Percentiles rank a stretch among this genome's conserved stretches.
phyloP scores from a whole-genome alignment of 1,139 yeast species.

The Hanseniaspora gamundiae region DNA sequence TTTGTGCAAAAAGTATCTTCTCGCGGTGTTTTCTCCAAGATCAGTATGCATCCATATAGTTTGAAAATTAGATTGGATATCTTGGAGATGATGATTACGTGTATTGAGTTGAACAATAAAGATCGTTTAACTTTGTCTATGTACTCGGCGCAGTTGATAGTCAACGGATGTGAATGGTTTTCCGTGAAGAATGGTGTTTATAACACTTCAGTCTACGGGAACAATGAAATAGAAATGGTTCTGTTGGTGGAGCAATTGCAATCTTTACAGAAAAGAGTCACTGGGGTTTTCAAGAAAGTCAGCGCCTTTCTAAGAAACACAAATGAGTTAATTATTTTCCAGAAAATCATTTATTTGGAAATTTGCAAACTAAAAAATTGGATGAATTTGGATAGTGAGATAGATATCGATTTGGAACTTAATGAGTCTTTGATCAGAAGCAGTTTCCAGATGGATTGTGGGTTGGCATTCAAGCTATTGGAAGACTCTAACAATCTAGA shows the following conservation, averaged over 20 bases:
- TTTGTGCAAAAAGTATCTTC: neutral
- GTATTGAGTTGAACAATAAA: neutral
- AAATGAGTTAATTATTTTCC: neutral
- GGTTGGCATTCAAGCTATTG: neutral
- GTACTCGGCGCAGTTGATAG: neutral
- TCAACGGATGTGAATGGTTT: neutral
- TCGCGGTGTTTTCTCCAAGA: neutral
- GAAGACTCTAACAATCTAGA: neutral
- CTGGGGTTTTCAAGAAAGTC: neutral
- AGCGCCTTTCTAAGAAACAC: neutral
- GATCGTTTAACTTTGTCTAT: neutral
- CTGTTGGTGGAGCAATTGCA: neutral
- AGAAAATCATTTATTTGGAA: neutral
- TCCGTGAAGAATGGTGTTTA: conserved; percentile 7
- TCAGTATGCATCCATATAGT: neutral
- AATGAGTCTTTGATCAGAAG: neutral
- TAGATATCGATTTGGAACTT: neutral
- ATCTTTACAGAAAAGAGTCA: neutral
- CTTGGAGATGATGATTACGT: neutral
- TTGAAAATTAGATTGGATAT: neutral
- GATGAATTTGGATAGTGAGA: neutral
- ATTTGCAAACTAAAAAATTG: neutral
- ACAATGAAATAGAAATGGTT: neutral
- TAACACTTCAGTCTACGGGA: neutral
- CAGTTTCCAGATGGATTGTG: neutral